phyloP scores from a whole-genome alignment of 352 stramenopile species.

The Pythium brassicae region DNA sequence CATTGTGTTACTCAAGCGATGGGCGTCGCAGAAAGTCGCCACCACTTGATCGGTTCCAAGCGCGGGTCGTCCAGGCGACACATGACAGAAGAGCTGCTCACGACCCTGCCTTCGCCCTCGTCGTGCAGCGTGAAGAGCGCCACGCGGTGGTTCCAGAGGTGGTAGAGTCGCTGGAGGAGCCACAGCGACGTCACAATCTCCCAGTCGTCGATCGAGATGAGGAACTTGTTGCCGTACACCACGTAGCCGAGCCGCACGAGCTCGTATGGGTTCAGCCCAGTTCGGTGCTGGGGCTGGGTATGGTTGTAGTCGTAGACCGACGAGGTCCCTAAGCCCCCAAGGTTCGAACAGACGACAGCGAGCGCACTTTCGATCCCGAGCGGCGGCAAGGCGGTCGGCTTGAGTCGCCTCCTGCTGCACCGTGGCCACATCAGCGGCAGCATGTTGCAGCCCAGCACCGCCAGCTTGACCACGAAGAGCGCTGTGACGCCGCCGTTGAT shows the following conservation, averaged over 20 bases:
- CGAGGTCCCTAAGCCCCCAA: too few species aligned
- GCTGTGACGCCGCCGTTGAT: not conserved
- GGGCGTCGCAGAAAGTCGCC: too few species aligned
- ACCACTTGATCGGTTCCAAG: not conserved
- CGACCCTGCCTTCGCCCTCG: not conserved
- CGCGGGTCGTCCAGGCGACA: not conserved
- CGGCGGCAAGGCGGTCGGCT: too few species aligned
- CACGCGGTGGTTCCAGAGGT: constrained; percentile 13
- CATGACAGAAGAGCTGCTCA: not conserved
- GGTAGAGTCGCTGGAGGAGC: constrained; percentile 2
- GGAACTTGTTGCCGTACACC: constrained; percentile 7
- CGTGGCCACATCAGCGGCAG: too few species aligned
- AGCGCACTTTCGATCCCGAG: too few species aligned
- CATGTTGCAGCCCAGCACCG: too few species aligned
- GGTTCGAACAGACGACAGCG: too few species aligned
- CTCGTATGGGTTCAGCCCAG: constrained; percentile 8
- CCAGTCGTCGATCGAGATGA: constrained; percentile 12
- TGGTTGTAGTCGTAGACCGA: too few species aligned
- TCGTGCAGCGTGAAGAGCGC: constrained; percentile 3
- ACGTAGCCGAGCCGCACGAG: constrained; percentile 16
- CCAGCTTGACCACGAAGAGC: too few species aligned
- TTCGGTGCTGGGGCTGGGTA: too few species aligned
- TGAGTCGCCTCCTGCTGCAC: too few species aligned
- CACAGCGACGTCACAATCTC: not conserved
- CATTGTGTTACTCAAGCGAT: too few species aligned